Conservation (phyloP, 2,329 filamentous ascomycete genomes). For the Arachnomyces sp. region DNA sequence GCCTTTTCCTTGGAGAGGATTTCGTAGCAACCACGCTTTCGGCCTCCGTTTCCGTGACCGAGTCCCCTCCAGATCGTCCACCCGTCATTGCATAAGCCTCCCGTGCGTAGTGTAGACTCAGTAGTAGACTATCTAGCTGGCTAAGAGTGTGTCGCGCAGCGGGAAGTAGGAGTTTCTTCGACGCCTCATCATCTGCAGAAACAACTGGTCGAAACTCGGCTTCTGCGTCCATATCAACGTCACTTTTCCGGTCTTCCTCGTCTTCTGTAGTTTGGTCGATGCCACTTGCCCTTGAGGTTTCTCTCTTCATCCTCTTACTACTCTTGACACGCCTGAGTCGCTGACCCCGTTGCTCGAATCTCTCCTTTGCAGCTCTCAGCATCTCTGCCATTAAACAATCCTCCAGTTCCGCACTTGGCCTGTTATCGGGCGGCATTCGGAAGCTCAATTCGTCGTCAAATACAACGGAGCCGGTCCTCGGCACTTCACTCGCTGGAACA, state of each 20-base stretch:
- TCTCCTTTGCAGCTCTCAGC: conserved; percentile 59
- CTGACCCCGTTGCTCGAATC: conserved; percentile 42
- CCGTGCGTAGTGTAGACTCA: conserved; percentile 60
- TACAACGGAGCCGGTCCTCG: conserved; percentile 46
- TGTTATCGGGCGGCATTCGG: conserved; percentile 34
- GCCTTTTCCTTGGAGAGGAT: conserved; percentile 9
- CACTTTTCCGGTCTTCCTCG: conserved; percentile 14
- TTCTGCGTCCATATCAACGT: conserved; percentile 10
- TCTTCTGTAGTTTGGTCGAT: conserved; percentile 6
- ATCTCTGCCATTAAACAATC: conserved; percentile 62
- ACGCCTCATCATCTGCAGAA: conserved; percentile 62
- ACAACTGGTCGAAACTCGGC: conserved; percentile 41
- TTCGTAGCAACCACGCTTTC: conserved; percentile 18
- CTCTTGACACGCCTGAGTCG: conserved; percentile 11
- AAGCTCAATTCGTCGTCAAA: conserved; percentile 46
- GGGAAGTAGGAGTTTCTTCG: conserved; percentile 57
- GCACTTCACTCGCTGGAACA: conserved; percentile 53
- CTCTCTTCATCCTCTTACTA: conserved; percentile 13
- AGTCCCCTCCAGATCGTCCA: conserved; percentile 22
- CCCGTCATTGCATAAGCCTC: conserved; percentile 37
- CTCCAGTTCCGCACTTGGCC: conserved; percentile 56
- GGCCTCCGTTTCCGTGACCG: conserved; percentile 23
- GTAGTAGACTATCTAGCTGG: conserved; percentile 61
- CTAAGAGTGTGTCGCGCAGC: conserved; percentile 61
- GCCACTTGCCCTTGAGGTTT: neutral